Evolutionary conservation across 495 filamentous ascomycete genomes (phyloP), one percentile per base, ranked within the genome.

Genomic region (Pseudoneurospora amorphoporcata): DNA sequence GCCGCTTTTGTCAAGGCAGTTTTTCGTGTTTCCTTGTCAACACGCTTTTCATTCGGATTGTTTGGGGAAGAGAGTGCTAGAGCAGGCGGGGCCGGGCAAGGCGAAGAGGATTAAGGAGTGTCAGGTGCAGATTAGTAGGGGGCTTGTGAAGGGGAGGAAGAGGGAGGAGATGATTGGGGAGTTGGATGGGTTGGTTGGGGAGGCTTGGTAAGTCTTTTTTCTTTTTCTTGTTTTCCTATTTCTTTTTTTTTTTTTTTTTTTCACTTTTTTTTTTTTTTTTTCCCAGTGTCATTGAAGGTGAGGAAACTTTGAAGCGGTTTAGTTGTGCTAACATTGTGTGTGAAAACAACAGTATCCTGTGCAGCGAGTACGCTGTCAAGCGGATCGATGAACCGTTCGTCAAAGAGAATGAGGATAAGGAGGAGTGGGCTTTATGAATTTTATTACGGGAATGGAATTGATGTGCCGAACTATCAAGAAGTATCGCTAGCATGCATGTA

Each of bases 21-120:
- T 98, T 82, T 99, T 97, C 73, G 95, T 98, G 12, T 99, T 98
- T 78, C 94, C 95, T 0, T 99, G 95, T 80, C 95, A 98, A 84
- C 95, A 99, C 81, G 94, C 94, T 23, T 98, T 98, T 76, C 95
- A 99, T 79, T 92, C 91, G 73, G 95, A 98, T 76, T 99, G 96
- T 79, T 80, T 98, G 23, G 94, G 91, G 0, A 88, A 87, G 75
- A 91, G 92, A 75, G 94, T 98, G 0, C 83, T 97, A 65, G 92
- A 94, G 73, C 86, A 89, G 74, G 89, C 89, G 0, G 88, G 89
- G 3, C 85, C 91, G 37, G 91, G 88, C 35, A 95, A 91, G 84
- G 90, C 89, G 41, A 88, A 89, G 81, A 86, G 92, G 76, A 97
- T 99, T 69, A 87, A 87, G 43, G 95, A 98, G 81, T 83, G 96